A percentile compares a stretch with the other conserved stretches of the same genome.
Conservation (phyloP, 1,284 basidiomycete genomes). For the Entoloma clypeatum region DNA sequence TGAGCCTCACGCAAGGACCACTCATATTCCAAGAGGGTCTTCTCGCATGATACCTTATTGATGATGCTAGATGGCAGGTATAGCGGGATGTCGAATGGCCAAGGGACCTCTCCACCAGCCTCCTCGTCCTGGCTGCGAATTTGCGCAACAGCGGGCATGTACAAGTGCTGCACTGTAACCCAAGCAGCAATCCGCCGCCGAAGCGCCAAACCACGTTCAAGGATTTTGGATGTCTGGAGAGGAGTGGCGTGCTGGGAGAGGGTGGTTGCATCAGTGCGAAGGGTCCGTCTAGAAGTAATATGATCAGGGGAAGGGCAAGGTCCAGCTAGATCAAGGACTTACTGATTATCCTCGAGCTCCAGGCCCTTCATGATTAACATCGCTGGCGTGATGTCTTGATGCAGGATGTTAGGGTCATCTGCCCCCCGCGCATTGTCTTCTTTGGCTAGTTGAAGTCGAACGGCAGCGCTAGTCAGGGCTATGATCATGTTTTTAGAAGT, state of each 20-base stretch:
- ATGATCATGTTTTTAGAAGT: neutral
- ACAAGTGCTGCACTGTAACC: conserved; percentile 22
- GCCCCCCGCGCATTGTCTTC: conserved; percentile 17
- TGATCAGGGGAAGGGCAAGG: neutral
- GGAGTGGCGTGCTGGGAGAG: conserved; percentile 20
- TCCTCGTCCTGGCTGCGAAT: conserved; percentile 11
- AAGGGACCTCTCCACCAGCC: conserved; percentile 8
- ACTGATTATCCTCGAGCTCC: conserved; percentile 25
- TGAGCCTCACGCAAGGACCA: conserved; percentile 27
- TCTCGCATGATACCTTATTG: conserved; percentile 7
- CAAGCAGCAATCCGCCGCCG: conserved; percentile 22
- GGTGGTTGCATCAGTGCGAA: conserved; percentile 13
- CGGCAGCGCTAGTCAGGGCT: conserved; percentile 15
- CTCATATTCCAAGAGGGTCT: conserved; percentile 21
- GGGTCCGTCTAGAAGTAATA: conserved; percentile 9
- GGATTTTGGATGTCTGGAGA: conserved; percentile 20
- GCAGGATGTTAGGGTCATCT: conserved; percentile 10
- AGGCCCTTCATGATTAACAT: conserved; percentile 23
- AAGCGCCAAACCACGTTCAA: conserved; percentile 19
- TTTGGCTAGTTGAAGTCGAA: conserved; percentile 19
- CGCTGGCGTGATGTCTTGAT: conserved; percentile 21
- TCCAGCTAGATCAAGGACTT: conserved; percentile 7
- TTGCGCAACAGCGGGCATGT: conserved; percentile 16
- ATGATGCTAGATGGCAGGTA: conserved; percentile 21
- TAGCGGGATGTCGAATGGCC: conserved; percentile 16